Percentiles rank a stretch among this genome's conserved stretches.
These are phyloP conservation scores for Tetradesmus obliquus DNA, from an alignment of 139 green algal species.

Conservation along the genomic window DNA sequence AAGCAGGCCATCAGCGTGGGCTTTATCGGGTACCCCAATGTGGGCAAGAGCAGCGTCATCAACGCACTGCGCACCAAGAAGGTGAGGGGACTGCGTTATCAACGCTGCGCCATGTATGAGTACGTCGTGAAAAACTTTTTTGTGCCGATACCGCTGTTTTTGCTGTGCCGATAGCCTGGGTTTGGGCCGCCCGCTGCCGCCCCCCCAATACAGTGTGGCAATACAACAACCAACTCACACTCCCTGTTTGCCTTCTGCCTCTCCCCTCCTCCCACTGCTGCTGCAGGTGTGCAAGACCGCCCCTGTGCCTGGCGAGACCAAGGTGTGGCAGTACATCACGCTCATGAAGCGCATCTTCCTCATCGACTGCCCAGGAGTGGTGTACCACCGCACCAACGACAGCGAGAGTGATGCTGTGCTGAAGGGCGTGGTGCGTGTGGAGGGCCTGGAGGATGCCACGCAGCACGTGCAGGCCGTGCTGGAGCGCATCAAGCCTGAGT, in stretches of 20 bases:
- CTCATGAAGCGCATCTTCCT: slow-evolving; percentile 99
- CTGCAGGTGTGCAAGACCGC: slow-evolving; percentile 94
- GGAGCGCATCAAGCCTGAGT: slow-evolving; percentile 86
- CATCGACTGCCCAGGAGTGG: slow-evolving; percentile 98
- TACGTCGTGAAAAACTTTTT: too few species aligned
- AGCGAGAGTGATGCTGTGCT: slow-evolving; percentile 91
- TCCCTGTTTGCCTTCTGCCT: background rate
- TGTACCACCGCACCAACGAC: slow-evolving; percentile 92
- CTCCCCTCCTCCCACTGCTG: background rate
- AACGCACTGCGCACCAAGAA: slow-evolving; percentile 98
- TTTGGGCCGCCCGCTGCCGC: too few species aligned
- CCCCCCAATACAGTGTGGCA: too few species aligned
- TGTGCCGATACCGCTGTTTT: too few species aligned
- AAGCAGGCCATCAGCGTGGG: slow-evolving; percentile 97
- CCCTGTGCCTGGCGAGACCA: slow-evolving; percentile 97
- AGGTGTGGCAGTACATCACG: slow-evolving; percentile 99
- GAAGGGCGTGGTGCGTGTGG: slow-evolving; percentile 96
- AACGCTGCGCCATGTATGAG: background rate
- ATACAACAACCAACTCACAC: too few species aligned
- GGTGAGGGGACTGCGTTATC: slow-evolving; percentile 54
- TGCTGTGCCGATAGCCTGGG: too few species aligned
- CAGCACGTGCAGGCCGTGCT: slow-evolving; percentile 88
- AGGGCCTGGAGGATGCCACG: slow-evolving; percentile 94
- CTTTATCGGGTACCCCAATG: slow-evolving; percentile 99
- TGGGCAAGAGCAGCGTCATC: slow-evolving; percentile 99